A percentile compares a stretch with the other conserved stretches of the same genome.
These are phyloP conservation scores for Phytophthora sp. DNA, from an alignment of 352 stramenopile genomes.

Conservation along the genomic window DNA sequence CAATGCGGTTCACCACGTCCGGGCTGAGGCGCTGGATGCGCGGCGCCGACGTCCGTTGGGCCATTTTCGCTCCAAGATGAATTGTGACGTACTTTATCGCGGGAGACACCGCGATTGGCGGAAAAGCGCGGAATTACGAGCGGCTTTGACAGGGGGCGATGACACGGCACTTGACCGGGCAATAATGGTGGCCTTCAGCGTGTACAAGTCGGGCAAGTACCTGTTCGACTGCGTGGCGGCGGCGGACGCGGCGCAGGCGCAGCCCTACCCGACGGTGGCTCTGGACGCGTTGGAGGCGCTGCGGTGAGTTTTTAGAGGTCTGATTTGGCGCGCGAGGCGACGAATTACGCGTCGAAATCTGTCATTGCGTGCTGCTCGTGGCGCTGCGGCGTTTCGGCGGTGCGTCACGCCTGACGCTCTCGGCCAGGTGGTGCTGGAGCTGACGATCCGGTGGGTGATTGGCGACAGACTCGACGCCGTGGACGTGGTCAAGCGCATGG, in stretches of 20 bases:
- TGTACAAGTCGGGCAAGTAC: constrained; percentile 73
- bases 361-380: too few relatives aligned
- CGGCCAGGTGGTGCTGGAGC: not conserved
- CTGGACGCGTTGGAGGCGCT: constrained; percentile 51
- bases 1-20: constrained; percentile 96
- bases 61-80: constrained; percentile 8
- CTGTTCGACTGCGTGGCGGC: constrained; percentile 63
- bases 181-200: constrained; percentile 57
- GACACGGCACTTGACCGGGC: too few relatives aligned
- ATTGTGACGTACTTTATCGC: constrained; percentile 50
- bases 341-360: not conserved
- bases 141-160: not conserved
- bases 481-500: constrained; percentile 64
- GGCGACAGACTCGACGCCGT: constrained; percentile 45
- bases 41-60: constrained; percentile 1
- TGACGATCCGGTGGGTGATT: not conserved
- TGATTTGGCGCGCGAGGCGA: too few relatives aligned
- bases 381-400: constrained; percentile 6
- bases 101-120: constrained; percentile 44
- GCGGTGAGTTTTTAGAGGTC: constrained; percentile 33
- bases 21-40: constrained; percentile 90
- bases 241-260: constrained; percentile 10
- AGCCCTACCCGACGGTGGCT: constrained; percentile 32
- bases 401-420: not conserved
- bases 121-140: too few relatives aligned